phyloP scores from a whole-genome alignment of 1,284 basidiomycete species.

The Bondarzewia mesenterica region DNA sequence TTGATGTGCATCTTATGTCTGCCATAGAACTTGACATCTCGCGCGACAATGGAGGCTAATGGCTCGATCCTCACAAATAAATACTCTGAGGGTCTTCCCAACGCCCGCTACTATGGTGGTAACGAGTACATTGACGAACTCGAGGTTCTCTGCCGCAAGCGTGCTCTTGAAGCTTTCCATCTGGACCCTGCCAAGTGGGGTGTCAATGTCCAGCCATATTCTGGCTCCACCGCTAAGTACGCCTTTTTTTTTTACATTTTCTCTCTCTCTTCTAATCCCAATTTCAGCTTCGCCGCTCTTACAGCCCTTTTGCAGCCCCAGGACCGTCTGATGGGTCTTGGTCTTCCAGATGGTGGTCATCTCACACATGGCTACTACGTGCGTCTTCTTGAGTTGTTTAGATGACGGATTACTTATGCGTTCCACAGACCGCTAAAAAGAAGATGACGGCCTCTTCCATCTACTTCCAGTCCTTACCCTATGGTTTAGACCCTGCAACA shows the following conservation, averaged over 20 bases:
- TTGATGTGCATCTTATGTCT: background rate
- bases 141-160: constrained; percentile 90
- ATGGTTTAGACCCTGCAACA: constrained; percentile 78
- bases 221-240: constrained; percentile 61
- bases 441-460: constrained; percentile 99
- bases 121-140: constrained; percentile 97
- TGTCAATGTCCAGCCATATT: constrained; percentile 99
- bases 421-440: constrained; percentile 85
- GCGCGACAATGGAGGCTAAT: constrained; percentile 95
- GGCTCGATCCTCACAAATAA: constrained; percentile 99
- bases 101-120: constrained; percentile 95
- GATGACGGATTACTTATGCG: background rate
- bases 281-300: constrained; percentile 87
- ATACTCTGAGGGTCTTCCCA: constrained; percentile 93
- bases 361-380: constrained; percentile 97
- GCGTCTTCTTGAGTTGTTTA: constrained; percentile 19
- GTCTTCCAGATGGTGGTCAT: constrained; percentile 97
- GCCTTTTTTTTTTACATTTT: constrained; percentile 6
- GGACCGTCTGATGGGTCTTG: constrained; percentile 99
- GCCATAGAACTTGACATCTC: constrained; percentile 86
- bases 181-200: constrained; percentile 93
- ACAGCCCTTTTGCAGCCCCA: constrained; percentile 96
- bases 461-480: constrained; percentile 99
- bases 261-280: constrained; percentile 46
- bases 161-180: constrained; percentile 95